Conservation (phyloP, 169 alveolate species). For the Cryptosporidium parvum region DNA sequence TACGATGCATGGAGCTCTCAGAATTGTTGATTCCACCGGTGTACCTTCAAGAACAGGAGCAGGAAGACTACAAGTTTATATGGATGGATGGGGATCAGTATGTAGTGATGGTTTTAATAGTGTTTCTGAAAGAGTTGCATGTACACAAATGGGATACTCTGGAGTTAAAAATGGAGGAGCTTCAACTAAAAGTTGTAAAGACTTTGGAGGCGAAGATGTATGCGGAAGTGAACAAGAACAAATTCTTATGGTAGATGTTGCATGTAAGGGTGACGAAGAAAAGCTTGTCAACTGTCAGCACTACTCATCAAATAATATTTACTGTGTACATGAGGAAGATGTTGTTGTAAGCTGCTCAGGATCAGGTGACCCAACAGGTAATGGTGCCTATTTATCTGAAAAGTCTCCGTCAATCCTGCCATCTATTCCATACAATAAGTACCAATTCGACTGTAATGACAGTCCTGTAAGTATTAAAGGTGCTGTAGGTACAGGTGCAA, state of each 20-base stretch:
- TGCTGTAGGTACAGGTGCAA: slow-evolving; percentile 62
- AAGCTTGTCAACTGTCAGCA: slow-evolving; percentile 58
- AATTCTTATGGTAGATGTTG: slow-evolving; percentile 86
- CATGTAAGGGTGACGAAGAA: slow-evolving; percentile 84
- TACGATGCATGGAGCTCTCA: slow-evolving; percentile 56
- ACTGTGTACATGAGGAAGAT: slow-evolving; percentile 79
- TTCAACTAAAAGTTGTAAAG: slow-evolving; percentile 85
- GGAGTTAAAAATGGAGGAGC: slow-evolving; percentile 85
- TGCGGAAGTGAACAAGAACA: slow-evolving; percentile 87
- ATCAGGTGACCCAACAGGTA: slow-evolving; percentile 82
- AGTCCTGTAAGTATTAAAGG: slow-evolving; percentile 56
- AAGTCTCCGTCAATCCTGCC: slow-evolving; percentile 67
- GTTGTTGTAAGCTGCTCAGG: slow-evolving; percentile 82
- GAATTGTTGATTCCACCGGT: slow-evolving; percentile 67
- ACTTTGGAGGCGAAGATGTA: slow-evolving; percentile 86
- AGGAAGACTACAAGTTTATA: slow-evolving; percentile 69
- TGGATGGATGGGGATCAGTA: slow-evolving; percentile 76
- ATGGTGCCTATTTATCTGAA: slow-evolving; percentile 74
- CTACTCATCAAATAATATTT: slow-evolving; percentile 59
- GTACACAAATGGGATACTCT: slow-evolving; percentile 75
- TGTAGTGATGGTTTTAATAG: slow-evolving; percentile 73
- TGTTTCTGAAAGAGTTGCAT: slow-evolving; percentile 68
- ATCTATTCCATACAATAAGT: slow-evolving; percentile 60
- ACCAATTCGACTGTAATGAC: slow-evolving; percentile 67
- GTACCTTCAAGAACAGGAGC: slow-evolving; percentile 69